These are phyloP conservation scores for Penicillium canescens DNA, from an alignment of 495 filamentous ascomycete genomes.

Conservation along the genomic window DNA sequence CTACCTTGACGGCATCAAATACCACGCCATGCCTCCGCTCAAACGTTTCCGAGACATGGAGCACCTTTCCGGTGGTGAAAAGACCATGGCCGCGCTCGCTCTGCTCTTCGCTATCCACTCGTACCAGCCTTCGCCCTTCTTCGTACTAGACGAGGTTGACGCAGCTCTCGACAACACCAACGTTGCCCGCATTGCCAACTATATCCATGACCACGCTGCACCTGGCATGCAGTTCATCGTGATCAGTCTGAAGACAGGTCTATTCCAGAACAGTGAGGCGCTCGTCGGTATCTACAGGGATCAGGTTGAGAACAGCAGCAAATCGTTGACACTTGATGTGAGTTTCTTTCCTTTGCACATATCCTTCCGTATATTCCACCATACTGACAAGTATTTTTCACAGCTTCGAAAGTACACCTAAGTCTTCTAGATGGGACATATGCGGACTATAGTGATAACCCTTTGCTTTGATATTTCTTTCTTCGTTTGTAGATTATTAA, in stretches of 20 bases:
- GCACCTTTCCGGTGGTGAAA: slow-evolving; percentile 94
- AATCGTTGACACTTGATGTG: slow-evolving; percentile 90
- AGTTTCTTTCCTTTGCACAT: slow-evolving; percentile 43
- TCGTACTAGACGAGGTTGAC: slow-evolving; percentile 97
- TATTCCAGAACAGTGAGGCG: slow-evolving; percentile 93
- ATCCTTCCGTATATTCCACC: neutral
- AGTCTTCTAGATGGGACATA: slow-evolving; percentile 4
- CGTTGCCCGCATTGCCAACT: slow-evolving; percentile 90
- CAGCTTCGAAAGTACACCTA: slow-evolving; percentile 51
- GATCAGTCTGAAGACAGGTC: slow-evolving; percentile 87
- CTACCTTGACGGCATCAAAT: slow-evolving; percentile 92
- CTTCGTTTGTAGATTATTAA: slow-evolving; percentile 31
- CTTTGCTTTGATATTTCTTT: slow-evolving; percentile 14
- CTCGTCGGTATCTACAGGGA: slow-evolving; percentile 94
- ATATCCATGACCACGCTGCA: slow-evolving; percentile 89
- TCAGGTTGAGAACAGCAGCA: slow-evolving; percentile 85
- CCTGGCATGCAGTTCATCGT: slow-evolving; percentile 99
- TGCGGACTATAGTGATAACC: slow-evolving; percentile 18
- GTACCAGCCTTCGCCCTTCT: slow-evolving; percentile 93
- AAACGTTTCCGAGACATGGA: slow-evolving; percentile 99
- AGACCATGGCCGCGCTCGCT: slow-evolving; percentile 97
- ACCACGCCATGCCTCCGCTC: slow-evolving; percentile 96
- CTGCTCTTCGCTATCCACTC: slow-evolving; percentile 94
- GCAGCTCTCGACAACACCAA: slow-evolving; percentile 97
- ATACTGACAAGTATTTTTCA: slow-evolving; percentile 1